Evolutionary conservation across 768 basidiomycete genomes (phyloP).

Genomic region (Collybia nuda): DNA sequence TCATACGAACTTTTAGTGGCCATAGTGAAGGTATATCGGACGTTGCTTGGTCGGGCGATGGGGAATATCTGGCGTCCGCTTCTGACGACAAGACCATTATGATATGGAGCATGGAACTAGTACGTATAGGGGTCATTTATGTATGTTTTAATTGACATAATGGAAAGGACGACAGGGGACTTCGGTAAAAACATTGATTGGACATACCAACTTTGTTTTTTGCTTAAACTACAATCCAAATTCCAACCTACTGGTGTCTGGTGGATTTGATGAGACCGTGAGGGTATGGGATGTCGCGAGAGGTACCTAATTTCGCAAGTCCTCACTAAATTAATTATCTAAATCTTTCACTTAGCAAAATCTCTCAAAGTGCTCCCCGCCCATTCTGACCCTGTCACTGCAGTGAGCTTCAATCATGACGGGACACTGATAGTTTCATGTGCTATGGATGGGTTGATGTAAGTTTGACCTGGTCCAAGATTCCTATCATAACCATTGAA

Average conservation of each 20-base stretch:
- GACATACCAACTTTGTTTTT: constrained; percentile 94
- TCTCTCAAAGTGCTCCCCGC: constrained; percentile 89
- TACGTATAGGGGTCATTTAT: constrained; percentile 24
- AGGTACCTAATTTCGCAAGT: constrained; percentile 44
- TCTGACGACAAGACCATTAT: constrained; percentile 91
- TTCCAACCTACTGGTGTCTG: constrained; percentile 89
- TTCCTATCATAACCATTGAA: not conserved
- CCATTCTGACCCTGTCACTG: constrained; percentile 96
- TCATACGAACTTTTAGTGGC: constrained; percentile 70
- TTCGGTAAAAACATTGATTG: constrained; percentile 65
- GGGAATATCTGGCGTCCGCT: constrained; percentile 82
- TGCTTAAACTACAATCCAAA: constrained; percentile 91
- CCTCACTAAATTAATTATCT: not conserved
- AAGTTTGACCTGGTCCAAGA: constrained; percentile 28
- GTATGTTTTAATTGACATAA: constrained; percentile 9
- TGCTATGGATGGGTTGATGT: constrained; percentile 98
- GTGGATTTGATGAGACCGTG: constrained; percentile 94
- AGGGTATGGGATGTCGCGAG: constrained; percentile 94
- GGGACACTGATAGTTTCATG: constrained; percentile 94
- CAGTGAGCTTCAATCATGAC: constrained; percentile 91
- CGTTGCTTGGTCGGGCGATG: constrained; percentile 85
- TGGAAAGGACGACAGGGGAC: constrained; percentile 40
- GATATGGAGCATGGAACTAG: constrained; percentile 79
- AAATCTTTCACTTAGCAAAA: constrained; percentile 51
- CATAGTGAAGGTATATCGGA: constrained; percentile 87